Conservation (phyloP, 768 basidiomycete species). For the Mycena crocata region DNA sequence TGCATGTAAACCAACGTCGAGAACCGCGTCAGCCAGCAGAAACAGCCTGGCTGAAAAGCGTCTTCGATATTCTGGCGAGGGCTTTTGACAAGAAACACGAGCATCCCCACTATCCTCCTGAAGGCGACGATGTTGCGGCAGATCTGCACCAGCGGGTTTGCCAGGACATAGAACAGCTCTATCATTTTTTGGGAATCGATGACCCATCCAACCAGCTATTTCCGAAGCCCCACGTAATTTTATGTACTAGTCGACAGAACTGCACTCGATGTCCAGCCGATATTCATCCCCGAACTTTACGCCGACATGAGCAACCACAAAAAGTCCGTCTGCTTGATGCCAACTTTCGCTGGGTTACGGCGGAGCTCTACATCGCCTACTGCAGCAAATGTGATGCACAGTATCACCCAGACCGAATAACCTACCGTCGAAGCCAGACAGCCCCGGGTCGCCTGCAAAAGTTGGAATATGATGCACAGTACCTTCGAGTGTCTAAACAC, state of each 20-base stretch:
- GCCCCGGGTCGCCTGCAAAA: neutral
- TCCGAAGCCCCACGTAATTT: neutral
- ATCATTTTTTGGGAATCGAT: neutral
- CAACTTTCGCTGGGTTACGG: conserved; percentile 15
- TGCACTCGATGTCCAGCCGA: neutral
- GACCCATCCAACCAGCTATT: neutral
- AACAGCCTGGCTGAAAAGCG: conserved; percentile 26
- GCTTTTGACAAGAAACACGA: conserved; percentile 12
- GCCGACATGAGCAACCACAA: neutral
- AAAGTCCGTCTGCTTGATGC: conserved; percentile 5
- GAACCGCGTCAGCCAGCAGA: conserved; percentile 10
- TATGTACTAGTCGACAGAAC: neutral
- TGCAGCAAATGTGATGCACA: conserved; percentile 33
- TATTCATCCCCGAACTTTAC: neutral
- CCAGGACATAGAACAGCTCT: neutral
- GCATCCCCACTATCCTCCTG: conserved; percentile 17
- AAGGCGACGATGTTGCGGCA: neutral
- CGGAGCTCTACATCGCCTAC: conserved; percentile 6
- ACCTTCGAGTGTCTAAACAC: conserved; percentile 39
- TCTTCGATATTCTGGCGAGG: neutral
- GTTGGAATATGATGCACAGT: conserved; percentile 34
- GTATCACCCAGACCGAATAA: conserved; percentile 39
- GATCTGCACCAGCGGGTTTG: neutral
- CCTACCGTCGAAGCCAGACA: neutral
- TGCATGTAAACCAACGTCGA: conserved; percentile 21